Conservation (phyloP, 257 asterid species). For the Fraxinus cuspidata region DNA sequence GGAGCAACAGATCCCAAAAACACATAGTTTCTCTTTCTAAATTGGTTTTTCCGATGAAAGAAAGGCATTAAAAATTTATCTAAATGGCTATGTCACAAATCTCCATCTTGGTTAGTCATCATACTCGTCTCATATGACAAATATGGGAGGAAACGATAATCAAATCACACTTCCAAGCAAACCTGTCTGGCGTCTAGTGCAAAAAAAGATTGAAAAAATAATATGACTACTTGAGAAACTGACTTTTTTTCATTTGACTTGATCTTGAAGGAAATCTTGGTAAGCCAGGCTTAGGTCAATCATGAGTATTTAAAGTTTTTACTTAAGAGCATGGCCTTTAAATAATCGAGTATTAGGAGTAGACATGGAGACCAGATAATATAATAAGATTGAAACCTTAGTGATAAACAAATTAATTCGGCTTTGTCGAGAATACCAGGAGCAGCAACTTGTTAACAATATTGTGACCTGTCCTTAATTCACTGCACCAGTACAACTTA, state of each 20-base stretch:
- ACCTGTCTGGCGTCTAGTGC: background rate
- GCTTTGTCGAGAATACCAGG: slow-evolving; percentile 31
- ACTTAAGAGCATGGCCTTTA: background rate
- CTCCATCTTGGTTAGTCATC: slow-evolving; percentile 20
- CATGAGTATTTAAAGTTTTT: background rate
- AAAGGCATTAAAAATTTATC: too few species aligned
- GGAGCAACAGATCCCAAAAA: slow-evolving; percentile 16
- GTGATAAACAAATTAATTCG: background rate
- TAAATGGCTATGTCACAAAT: too few species aligned
- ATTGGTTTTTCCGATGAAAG: too few species aligned
- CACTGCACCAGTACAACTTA: background rate
- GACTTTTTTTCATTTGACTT: background rate
- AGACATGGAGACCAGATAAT: background rate
- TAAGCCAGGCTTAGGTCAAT: background rate
- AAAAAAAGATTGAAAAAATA: too few species aligned
- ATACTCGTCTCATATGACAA: slow-evolving; percentile 18
- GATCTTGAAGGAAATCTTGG: background rate
- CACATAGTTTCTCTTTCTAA: too few species aligned
- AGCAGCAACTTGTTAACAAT: slow-evolving; percentile 29
- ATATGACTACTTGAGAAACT: background rate
- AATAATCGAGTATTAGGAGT: background rate
- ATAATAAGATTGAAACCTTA: background rate
- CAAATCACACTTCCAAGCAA: background rate
- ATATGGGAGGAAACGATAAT: background rate
- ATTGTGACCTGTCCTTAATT: slow-evolving; percentile 39